Evolutionary conservation across 2,329 filamentous ascomycete species (phyloP), one percentile per base, ranked within the genome.

Genomic region (Cladobotryum mycophilum): DNA sequence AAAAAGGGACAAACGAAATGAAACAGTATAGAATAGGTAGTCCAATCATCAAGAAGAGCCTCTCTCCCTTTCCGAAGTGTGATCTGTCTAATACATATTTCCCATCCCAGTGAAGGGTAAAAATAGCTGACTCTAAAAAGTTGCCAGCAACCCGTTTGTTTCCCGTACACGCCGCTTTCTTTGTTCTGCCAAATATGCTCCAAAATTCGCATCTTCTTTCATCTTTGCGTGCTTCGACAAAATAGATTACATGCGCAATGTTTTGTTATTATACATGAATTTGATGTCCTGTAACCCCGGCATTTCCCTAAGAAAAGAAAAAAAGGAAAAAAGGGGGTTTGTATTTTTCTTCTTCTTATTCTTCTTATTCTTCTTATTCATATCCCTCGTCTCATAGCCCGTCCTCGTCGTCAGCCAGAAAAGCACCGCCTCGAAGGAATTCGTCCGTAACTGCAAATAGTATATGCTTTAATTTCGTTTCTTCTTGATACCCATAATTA

Each of bases 171-270:
- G 44, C 44, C 49, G 22, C 25, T 47, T 11, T 38, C 36, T 38
- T 43, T 43, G 25, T 43, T 49, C 42, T 49, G 14, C 36, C 38
- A 15, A n/a, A 41, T 30, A 41, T 42, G 34, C 25, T 30, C 25
- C 25, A 30, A 30, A 30, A 30, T 30, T 30, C 25, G 35, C 35
- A 50, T 41, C 40, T 25, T 46, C 30, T 46, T 43, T 46, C 41
- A n/a, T 38, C 15, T 38, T 38, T 51, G 47, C 38, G 40, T 38
- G 43, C 12, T 49, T 46, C 51, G 47, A 53, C 51, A 49, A 50
- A 30, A 30, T 53, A 53, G 51, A 53, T 53, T 53, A 53, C 47
- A 53, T 49, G 51, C 47, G 41, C 43, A 53, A 30, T 30, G 25
- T 30, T 2, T 45, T 38, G 42, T 45, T 53, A 43, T 49, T 49